These are phyloP conservation scores for Yarrowia porcina DNA, from an alignment of 805 yeast genomes.

Conservation along the genomic window DNA sequence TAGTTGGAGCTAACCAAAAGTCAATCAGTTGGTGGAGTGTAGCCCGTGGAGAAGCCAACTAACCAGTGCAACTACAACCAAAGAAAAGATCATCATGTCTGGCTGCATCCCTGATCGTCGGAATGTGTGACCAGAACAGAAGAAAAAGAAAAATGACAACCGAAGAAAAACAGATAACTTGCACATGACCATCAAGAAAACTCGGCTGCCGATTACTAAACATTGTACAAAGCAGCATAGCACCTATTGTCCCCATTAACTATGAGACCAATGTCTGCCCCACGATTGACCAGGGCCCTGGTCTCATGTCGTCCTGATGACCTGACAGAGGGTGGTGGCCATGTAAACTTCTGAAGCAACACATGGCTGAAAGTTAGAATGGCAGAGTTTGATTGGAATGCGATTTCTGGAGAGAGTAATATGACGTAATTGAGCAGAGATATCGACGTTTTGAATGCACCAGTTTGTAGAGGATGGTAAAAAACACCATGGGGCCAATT, in stretches of 20 bases:
- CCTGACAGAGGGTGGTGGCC: background rate
- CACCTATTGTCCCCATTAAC: no score
- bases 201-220: no score
- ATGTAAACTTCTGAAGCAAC: conserved; percentile 17
- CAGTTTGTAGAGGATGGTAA: no score
- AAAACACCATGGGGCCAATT: background rate
- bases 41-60: background rate
- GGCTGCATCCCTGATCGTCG: conserved; percentile 19
- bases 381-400: conserved; percentile 14
- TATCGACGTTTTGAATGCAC: background rate
- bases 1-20: conserved; percentile 18
- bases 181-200: background rate
- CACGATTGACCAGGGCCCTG: background rate
- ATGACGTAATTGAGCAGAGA: background rate
- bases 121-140: conserved; percentile 7
- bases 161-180: no score
- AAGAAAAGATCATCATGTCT: background rate
- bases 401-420: background rate
- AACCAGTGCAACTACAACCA: background rate
- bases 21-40: background rate
- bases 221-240: no score
- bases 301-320: conserved; percentile 2
- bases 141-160: no score
- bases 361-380: background rate
- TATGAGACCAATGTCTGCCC: background rate